Conservation (phyloP, 331 rosid genomes). For the Prunus yedoensis region DNA sequence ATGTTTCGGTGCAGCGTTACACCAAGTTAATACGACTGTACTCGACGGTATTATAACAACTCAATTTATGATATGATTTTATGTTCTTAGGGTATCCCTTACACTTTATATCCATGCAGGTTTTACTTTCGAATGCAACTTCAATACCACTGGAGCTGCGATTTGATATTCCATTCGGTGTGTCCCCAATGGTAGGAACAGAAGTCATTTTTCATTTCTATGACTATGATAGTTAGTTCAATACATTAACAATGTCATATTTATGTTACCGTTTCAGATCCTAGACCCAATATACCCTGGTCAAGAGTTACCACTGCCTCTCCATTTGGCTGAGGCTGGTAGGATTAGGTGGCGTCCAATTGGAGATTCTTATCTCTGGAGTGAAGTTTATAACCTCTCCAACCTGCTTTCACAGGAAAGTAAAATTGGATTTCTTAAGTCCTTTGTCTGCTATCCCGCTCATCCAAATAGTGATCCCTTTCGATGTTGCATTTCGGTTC, state of each 20-base stretch:
- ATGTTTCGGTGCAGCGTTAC: slow-evolving; percentile 79
- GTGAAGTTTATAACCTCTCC: slow-evolving; percentile 81
- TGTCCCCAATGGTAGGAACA: slow-evolving; percentile 74
- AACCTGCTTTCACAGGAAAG: slow-evolving; percentile 67
- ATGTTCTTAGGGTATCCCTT: slow-evolving; percentile 18
- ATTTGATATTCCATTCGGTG: slow-evolving; percentile 92
- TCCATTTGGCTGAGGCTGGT: slow-evolving; percentile 95
- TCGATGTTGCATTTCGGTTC: slow-evolving; percentile 84
- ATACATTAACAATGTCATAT: not conserved
- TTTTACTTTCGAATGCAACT: slow-evolving; percentile 81
- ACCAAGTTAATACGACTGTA: slow-evolving; percentile 81
- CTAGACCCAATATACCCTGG: slow-evolving; percentile 89
- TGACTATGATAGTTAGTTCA: not conserved
- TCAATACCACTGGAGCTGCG: slow-evolving; percentile 80
- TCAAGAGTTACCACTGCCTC: slow-evolving; percentile 87
- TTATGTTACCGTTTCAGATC: slow-evolving; percentile 48
- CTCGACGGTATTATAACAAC: slow-evolving; percentile 72
- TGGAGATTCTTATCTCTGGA: slow-evolving; percentile 89
- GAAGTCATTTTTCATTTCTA: not conserved
- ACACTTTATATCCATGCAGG: slow-evolving; percentile 47
- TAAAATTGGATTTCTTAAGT: slow-evolving; percentile 71
- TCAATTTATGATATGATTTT: slow-evolving; percentile 17
- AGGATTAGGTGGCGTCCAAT: slow-evolving; percentile 89
- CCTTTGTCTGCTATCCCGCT: slow-evolving; percentile 89
- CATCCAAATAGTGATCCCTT: slow-evolving; percentile 82